Evolutionary conservation across 2,329 filamentous ascomycete genomes (phyloP), one percentile per base, ranked within the genome.

Genomic region (Epichloe gansuensis): DNA sequence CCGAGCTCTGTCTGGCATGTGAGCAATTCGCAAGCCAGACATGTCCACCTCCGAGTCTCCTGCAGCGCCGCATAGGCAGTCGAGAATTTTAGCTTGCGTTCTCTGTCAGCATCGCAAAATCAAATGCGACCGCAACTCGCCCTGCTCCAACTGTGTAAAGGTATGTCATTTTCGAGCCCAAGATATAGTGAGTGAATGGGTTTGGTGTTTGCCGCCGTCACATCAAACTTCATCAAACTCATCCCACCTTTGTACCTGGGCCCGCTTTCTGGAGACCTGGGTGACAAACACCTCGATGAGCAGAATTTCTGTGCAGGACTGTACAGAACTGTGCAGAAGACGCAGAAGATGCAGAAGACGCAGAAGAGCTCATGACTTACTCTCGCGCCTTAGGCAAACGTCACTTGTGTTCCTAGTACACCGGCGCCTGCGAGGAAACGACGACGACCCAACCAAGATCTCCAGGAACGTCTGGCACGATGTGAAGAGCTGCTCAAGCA

Each of bases 61-160:
- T 8, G 55, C 50, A 4, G 58, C 57, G 35, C 57, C 61, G 48
- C 63, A 64, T 51, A 76, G 73, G 61, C 64, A 69, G 12, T 64
- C 68, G 13, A 67, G 75, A 57, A 70, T 78, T 46, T 65, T 78
- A 53, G 75, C 75, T 21, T 79, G 77, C 57, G 74, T 78, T 21
- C 67, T 80, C 39, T 81, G 78, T 60, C 78, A 81, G 61, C 75
- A 77, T 60, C 74, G 78, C 59, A 81, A 82, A 66, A 81, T 81
- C 65, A 80, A 79, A 63, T 82, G 78, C 64, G 77, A 81, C 59
- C 72, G 78, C 54, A 74, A 72, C 42, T 78, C 74, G 41, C 78
- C 78, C 4, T 81, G 78, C 59, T 74, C 77, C 53, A 81, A 81
- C 58, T 81, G 78, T 57, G 65, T 76, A 61, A 81, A 81, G 72